Evolutionary conservation across 768 basidiomycete species (phyloP).

Genomic region (Auricularia sp.): DNA sequence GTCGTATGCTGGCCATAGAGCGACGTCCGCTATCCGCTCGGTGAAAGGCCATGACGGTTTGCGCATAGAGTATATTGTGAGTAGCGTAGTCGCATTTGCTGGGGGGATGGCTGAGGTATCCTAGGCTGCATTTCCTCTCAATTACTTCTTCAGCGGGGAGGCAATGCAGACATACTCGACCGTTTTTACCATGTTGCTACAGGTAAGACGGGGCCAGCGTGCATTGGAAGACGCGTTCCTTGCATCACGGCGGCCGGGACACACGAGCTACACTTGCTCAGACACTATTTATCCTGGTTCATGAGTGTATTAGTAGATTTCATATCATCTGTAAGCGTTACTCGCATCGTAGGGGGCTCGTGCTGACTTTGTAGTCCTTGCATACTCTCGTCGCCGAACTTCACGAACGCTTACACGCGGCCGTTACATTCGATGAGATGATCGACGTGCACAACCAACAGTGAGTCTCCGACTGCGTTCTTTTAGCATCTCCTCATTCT

Average conservation of each 20-base stretch:
- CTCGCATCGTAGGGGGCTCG: background rate
- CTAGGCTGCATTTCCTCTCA: slow-evolving; percentile 56
- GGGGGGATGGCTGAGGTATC: background rate
- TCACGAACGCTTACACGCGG: slow-evolving; percentile 40
- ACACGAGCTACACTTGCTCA: slow-evolving; percentile 52
- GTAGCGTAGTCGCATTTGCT: background rate
- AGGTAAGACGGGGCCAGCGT: slow-evolving; percentile 62
- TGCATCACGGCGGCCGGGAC: background rate
- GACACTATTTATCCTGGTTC: slow-evolving; percentile 74
- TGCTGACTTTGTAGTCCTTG: slow-evolving; percentile 16
- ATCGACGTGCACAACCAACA: slow-evolving; percentile 58
- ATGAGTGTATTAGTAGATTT: slow-evolving; percentile 26
- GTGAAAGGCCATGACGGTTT: slow-evolving; percentile 59
- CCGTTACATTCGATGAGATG: slow-evolving; percentile 66
- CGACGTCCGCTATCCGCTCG: slow-evolving; percentile 37
- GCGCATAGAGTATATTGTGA: slow-evolving; percentile 61
- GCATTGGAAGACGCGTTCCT: slow-evolving; percentile 38
- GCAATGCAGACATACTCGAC: slow-evolving; percentile 49
- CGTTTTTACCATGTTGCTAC: slow-evolving; percentile 61
- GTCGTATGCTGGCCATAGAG: slow-evolving; percentile 47
- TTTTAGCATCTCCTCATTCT: background rate
- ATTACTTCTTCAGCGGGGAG: slow-evolving; percentile 59
- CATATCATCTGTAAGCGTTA: background rate
- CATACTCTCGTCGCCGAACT: slow-evolving; percentile 53
- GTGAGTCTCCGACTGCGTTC: slow-evolving; percentile 30